These are phyloP conservation scores for Fusarium ambrosium DNA, from an alignment of 2,329 filamentous ascomycete species.

Conservation along the genomic window DNA sequence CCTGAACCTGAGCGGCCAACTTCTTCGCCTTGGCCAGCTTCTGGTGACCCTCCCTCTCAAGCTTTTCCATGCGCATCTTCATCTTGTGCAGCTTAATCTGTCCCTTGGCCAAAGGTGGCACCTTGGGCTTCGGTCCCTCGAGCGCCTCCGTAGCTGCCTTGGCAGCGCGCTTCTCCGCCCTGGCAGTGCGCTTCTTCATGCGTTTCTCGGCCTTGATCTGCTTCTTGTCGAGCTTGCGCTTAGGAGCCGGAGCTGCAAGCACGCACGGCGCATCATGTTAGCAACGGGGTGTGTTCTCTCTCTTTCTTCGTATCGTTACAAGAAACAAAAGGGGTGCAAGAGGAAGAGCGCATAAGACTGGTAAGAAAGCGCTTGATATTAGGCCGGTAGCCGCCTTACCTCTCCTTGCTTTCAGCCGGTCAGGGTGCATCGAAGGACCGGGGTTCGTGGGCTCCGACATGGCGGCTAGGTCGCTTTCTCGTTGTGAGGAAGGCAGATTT, in stretches of 20 bases:
- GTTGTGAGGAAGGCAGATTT: slow-evolving; percentile 10
- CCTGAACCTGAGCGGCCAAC: slow-evolving; percentile 47
- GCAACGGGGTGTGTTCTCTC: neutral
- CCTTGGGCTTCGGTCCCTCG: slow-evolving; percentile 52
- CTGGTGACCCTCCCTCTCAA: slow-evolving; percentile 49
- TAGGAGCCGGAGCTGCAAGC: slow-evolving; percentile 31
- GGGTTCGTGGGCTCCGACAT: slow-evolving; percentile 35
- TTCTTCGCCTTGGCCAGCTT: slow-evolving; percentile 58
- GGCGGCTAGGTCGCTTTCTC: slow-evolving; percentile 5
- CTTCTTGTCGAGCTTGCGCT: slow-evolving; percentile 29
- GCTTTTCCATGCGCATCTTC: slow-evolving; percentile 56
- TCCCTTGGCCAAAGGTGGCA: slow-evolving; percentile 54
- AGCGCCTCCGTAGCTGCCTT: slow-evolving; percentile 49
- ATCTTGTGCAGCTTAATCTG: slow-evolving; percentile 53
- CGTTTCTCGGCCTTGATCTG: slow-evolving; percentile 43
- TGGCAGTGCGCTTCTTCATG: slow-evolving; percentile 54
- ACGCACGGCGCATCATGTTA: slow-evolving; percentile 13
- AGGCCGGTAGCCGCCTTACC: slow-evolving; percentile 23
- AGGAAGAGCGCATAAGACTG: neutral
- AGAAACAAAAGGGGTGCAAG: neutral
- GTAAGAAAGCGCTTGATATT: neutral
- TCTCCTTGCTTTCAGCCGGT: slow-evolving; percentile 35
- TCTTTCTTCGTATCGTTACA: neutral
- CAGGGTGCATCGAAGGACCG: slow-evolving; percentile 28
- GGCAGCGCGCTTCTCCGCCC: slow-evolving; percentile 55